Evolutionary conservation across 768 basidiomycete genomes (phyloP), one percentile per base, ranked within the genome.

Genomic region (Infundibulicybe gibba): DNA sequence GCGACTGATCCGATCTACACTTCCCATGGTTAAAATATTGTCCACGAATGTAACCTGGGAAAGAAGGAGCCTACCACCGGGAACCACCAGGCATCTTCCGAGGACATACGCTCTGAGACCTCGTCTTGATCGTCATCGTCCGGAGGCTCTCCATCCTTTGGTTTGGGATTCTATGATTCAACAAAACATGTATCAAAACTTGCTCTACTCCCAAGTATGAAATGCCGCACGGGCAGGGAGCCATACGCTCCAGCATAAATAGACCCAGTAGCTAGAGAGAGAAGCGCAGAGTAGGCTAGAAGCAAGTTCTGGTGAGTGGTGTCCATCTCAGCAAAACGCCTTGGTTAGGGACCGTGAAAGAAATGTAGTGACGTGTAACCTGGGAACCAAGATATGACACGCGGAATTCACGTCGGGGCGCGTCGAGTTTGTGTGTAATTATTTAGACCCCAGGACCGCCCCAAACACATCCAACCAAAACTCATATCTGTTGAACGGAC

Each of bases 31-130:
- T 39, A 14, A 39, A 3, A 38, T 31, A 45, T 15, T 11, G n/a
- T 33, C 31, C 31, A 37, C 25, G 39, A 41, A 49, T 41, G 43
- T 40, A 21, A 41, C 32, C 10, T 35, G 30, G 19, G 25, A 43
- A 15, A 40, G 6, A 17, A 40, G 38, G 16, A 14, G 70, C 85
- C 59, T 53, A 90, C 86, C 33, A 90, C 67, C 16, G 88, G 88
- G 53, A 90, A 87, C 19, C 87, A 55, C 79, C 82, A 87, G 16
- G 86, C 88, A 48, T 90, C 87, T 30, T 62, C 66, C 3, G 83
- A 73, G 1, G 87, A 80, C 64, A 90, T 59, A 20, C 79, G 74
- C 43, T 83, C 81, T 2, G 69, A 56, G n/a, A 71, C 53, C 9
- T 80, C 79, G 39, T 87, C 87, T 14, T 77, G 74, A 5, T 84